Evolutionary conservation across 83 land plant species (phyloP).

Genomic region (Picea engelmannii): DNA sequence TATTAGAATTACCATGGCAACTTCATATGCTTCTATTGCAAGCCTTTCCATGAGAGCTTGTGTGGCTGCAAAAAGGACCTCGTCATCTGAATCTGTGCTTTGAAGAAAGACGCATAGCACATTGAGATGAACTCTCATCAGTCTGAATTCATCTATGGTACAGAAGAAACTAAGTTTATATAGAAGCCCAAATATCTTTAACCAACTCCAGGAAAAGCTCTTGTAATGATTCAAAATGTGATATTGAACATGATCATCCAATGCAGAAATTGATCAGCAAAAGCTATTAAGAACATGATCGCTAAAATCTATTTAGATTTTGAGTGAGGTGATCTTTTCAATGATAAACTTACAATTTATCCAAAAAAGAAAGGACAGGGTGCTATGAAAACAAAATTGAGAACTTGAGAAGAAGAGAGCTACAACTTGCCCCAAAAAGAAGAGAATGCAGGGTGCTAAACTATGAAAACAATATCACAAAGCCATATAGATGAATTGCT

Average conservation of each 20-base stretch:
- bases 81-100: constrained; percentile 14
- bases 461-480: no score
- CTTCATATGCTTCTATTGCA: constrained; percentile 59
- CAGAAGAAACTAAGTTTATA: neutral
- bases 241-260: neutral
- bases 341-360: no score
- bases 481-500: no score
- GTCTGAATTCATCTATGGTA: neutral
- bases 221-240: neutral
- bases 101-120: neutral
- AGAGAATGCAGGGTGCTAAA: no score
- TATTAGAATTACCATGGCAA: constrained; percentile 52
- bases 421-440: no score
- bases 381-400: no score
- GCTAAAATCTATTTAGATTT: neutral
- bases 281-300: neutral
- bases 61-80: constrained; percentile 36
- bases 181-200: neutral
- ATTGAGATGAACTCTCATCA: neutral
- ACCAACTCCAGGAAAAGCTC: neutral
- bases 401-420: no score
- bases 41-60: constrained; percentile 63
- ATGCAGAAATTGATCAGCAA: neutral
- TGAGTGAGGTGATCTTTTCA: neutral
- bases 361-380: no score